Percentiles rank a stretch among this genome's conserved stretches.
These are phyloP conservation scores for Phylloporus scabripes DNA, from an alignment of 768 basidiomycete species.

Conservation along the genomic window DNA sequence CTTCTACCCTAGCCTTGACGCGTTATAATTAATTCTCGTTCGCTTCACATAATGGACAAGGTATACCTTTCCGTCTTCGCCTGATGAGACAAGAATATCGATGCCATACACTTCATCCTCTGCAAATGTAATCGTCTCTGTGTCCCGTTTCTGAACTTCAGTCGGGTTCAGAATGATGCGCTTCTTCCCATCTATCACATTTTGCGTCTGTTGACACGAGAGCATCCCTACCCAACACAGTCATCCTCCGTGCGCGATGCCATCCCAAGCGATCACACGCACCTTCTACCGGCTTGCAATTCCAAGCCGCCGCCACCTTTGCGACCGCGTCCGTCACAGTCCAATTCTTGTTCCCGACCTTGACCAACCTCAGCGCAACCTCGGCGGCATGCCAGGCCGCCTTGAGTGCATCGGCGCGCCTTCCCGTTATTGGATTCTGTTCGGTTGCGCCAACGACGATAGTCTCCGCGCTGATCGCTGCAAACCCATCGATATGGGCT, in stretches of 20 bases:
- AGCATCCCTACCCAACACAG: slow-evolving; percentile 64
- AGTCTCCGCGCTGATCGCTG: slow-evolving; percentile 90
- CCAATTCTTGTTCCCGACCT: slow-evolving; percentile 95
- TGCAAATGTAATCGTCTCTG: slow-evolving; percentile 78
- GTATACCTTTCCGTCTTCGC: slow-evolving; percentile 83
- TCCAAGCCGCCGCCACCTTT: slow-evolving; percentile 65
- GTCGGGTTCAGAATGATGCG: slow-evolving; percentile 88
- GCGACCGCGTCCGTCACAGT: slow-evolving; percentile 82
- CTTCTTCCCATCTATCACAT: slow-evolving; percentile 95
- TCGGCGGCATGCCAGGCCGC: slow-evolving; percentile 94
- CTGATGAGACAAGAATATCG: slow-evolving; percentile 83
- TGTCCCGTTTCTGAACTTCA: slow-evolving; percentile 78
- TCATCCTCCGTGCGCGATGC: neutral
- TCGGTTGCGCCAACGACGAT: slow-evolving; percentile 78
- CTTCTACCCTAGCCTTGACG: slow-evolving; percentile 77
- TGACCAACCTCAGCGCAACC: slow-evolving; percentile 84
- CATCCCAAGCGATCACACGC: slow-evolving; percentile 16
- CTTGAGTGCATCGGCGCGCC: slow-evolving; percentile 86
- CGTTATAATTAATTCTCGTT: neutral
- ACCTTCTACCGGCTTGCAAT: slow-evolving; percentile 95
- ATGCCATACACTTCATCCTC: slow-evolving; percentile 96
- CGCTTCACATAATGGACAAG: neutral
- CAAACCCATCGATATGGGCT: slow-evolving; percentile 97
- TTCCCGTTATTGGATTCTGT: slow-evolving; percentile 71
- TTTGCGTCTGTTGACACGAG: slow-evolving; percentile 90